phyloP scores from a whole-genome alignment of 345 rosid species.

The Syzygium oleosum region DNA sequence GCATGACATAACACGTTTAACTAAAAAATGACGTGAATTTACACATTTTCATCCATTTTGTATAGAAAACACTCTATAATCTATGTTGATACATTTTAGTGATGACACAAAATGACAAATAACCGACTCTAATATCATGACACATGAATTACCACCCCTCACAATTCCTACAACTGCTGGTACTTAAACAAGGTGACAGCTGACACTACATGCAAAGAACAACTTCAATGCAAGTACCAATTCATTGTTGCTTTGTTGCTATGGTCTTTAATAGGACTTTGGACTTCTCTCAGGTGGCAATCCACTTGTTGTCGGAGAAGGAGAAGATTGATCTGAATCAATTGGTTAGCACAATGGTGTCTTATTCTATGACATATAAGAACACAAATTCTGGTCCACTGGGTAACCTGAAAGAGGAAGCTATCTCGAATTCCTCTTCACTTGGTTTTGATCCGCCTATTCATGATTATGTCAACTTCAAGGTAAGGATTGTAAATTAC shows the following conservation, averaged over 20 bases:
- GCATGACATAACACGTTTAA: not conserved
- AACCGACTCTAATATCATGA: not conserved
- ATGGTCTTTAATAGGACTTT: not conserved
- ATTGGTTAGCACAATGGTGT: conserved; percentile 61
- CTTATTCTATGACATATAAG: conserved; percentile 70
- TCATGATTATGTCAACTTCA: conserved; percentile 55
- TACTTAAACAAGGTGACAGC: not conserved
- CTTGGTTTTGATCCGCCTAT: conserved; percentile 76
- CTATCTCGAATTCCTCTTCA: conserved; percentile 33
- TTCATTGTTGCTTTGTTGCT: not conserved
- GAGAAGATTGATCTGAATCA: conserved; percentile 62
- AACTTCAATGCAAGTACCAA: not conserved
- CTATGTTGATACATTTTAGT: not conserved
- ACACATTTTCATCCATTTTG: not conserved
- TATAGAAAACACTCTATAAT: not conserved
- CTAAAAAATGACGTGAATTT: not conserved
- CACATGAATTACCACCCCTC: not conserved
- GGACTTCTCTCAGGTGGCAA: conserved; percentile 56
- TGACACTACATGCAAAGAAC: not conserved
- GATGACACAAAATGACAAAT: not conserved
- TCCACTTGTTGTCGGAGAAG: conserved; percentile 63
- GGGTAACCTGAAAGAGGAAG: conserved; percentile 30
- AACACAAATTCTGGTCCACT: conserved; percentile 35
- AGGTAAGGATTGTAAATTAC: conserved; percentile 30
- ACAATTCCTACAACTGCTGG: not conserved